Evolutionary conservation across 371 early-diverging fungal species (phyloP).

Genomic region (Ecytonucleospora hepatopenaei): DNA sequence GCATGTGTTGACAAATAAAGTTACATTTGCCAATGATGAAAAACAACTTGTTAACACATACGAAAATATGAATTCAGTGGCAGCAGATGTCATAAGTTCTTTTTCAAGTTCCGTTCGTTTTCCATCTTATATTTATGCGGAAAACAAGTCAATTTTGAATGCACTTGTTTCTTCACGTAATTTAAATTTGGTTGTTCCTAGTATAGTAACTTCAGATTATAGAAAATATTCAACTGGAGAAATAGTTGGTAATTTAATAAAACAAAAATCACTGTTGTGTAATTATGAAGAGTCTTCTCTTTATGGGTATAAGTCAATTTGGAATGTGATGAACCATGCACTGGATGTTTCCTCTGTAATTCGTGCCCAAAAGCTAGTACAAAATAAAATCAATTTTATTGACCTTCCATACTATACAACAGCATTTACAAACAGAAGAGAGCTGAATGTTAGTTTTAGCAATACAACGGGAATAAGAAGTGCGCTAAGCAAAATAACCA

Average conservation of each 20-base stretch:
- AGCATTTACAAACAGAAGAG: slow-evolving; percentile 57
- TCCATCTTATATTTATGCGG: slow-evolving; percentile 96
- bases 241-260: slow-evolving; percentile 54
- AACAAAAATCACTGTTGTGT: slow-evolving; percentile 46
- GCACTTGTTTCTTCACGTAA: slow-evolving; percentile 81
- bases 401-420: slow-evolving; percentile 79
- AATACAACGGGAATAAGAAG: slow-evolving; percentile 86
- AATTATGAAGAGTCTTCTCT: slow-evolving; percentile 40
- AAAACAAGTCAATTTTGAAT: slow-evolving; percentile 77
- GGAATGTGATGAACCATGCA: slow-evolving; percentile 64
- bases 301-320: slow-evolving; percentile 60
- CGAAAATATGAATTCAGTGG: slow-evolving; percentile 85
- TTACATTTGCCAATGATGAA: slow-evolving; percentile 57
- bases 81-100: slow-evolving; percentile 82
- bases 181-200: slow-evolving; percentile 84
- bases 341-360: slow-evolving; percentile 60
- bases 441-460: slow-evolving; percentile 87
- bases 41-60: neutral
- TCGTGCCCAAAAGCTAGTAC: slow-evolving; percentile 80
- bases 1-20: slow-evolving; percentile 76
- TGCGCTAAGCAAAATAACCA: slow-evolving; percentile 70
- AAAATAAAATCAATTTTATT: slow-evolving; percentile 87
- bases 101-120: slow-evolving; percentile 90
- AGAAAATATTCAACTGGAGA: slow-evolving; percentile 72
- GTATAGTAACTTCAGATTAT: slow-evolving; percentile 59